Conservation (phyloP, 306 rosid species). For the Luffa acutangula region DNA sequence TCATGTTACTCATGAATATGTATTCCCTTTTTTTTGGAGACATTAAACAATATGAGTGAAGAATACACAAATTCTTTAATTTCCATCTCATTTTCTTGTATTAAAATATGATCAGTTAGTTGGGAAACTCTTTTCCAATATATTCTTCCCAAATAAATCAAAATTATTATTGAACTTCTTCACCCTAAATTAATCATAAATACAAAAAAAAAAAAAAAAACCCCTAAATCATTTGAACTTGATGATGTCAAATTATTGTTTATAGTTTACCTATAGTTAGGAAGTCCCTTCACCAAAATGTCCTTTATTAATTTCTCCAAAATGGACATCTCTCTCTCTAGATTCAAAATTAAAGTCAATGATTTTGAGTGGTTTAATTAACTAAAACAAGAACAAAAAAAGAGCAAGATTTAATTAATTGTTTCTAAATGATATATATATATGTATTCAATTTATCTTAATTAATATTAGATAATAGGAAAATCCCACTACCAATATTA, state of each 20-base stretch:
- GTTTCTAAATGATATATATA: neutral
- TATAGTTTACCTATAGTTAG: neutral
- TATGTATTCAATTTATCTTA: neutral
- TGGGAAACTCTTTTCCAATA: neutral
- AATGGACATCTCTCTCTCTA: neutral
- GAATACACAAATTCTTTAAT: neutral
- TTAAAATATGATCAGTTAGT: neutral
- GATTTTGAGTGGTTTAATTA: neutral
- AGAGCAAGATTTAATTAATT: neutral
- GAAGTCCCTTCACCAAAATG: neutral
- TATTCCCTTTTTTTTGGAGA: neutral
- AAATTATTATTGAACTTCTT: neutral
- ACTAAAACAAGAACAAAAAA: neutral
- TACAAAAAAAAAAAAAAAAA: neutral
- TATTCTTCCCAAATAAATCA: neutral
- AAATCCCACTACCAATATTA: neutral
- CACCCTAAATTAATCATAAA: neutral
- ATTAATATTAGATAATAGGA: neutral
- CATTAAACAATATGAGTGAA: neutral
- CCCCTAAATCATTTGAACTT: neutral
- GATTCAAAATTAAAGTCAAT: neutral
- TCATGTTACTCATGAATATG: neutral
- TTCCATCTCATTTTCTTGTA: neutral
- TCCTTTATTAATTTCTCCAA: neutral
- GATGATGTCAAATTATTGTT: constrained; percentile 4